Conservation (phyloP, 495 filamentous ascomycete genomes). For the Lentithecium fluviatile region DNA sequence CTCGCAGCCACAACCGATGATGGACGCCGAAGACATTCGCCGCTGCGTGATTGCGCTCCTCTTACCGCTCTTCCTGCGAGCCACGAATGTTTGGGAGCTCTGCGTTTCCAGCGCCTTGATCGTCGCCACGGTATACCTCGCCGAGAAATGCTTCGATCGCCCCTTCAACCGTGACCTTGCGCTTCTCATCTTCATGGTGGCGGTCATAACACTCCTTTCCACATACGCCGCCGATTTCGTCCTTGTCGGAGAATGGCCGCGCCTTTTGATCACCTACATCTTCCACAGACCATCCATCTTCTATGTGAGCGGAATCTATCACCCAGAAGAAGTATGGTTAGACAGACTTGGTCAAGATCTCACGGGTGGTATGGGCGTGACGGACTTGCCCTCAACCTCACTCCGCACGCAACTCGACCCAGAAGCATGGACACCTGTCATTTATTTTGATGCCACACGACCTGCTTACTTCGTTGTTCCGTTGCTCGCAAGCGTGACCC, state of each 20-base stretch:
- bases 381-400: too few relatives aligned
- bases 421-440: too few relatives aligned
- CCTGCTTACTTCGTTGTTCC: too few relatives aligned
- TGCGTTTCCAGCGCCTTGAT: neutral
- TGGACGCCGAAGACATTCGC: neutral
- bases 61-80: constrained; percentile 9
- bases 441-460: too few relatives aligned
- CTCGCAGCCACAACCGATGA: neutral
- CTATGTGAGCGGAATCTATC: too few relatives aligned
- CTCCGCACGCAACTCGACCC: too few relatives aligned
- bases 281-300: too few relatives aligned
- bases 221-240: neutral
- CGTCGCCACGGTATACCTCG: neutral
- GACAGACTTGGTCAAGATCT: too few relatives aligned
- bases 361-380: too few relatives aligned
- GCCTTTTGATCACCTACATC: neutral
- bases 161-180: neutral
- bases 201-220: neutral
- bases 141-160: neutral
- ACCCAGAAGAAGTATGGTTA: too few relatives aligned
- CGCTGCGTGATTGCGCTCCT: neutral
- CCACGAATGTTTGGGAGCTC: neutral
- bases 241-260: constrained; percentile 1
- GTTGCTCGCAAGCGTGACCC: too few relatives aligned
- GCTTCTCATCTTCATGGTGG: neutral